A percentile compares a stretch with the other conserved stretches of the same genome.
phyloP scores from a whole-genome alignment of 345 rosid species.

The Eucalyptus dawsonii region DNA sequence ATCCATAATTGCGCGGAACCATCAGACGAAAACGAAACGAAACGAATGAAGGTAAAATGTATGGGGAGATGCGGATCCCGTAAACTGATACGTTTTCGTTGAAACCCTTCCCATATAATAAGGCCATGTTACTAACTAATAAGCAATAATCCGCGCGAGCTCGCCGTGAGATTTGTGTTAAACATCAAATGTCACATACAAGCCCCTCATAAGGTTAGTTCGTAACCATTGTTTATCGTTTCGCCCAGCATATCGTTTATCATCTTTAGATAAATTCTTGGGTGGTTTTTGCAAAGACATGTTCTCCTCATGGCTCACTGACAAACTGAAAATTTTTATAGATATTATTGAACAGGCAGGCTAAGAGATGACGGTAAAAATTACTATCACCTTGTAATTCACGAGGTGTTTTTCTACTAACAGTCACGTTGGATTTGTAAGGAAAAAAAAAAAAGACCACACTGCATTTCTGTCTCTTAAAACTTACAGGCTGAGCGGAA shows the following conservation, averaged over 20 bases:
- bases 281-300: background rate
- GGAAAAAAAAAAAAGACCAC: fast-evolving
- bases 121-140: background rate
- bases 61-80: background rate
- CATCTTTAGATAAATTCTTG: background rate
- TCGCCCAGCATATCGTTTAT: background rate
- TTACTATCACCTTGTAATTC: fast-evolving
- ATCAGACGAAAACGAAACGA: too few species aligned
- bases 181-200: background rate
- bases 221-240: background rate
- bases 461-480: fast-evolving
- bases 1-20: too few species aligned
- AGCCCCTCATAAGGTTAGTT: background rate
- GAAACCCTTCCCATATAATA: background rate
- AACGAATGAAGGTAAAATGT: too few species aligned
- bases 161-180: background rate
- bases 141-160: background rate
- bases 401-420: background rate
- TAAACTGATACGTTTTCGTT: background rate
- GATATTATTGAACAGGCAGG: background rate
- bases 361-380: background rate
- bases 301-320: background rate
- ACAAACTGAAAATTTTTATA: background rate
- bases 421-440: fast-evolving
- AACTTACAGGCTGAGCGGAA: background rate